Conservation (phyloP, 805 yeast genomes). For the Metschnikowia koreensis region DNA sequence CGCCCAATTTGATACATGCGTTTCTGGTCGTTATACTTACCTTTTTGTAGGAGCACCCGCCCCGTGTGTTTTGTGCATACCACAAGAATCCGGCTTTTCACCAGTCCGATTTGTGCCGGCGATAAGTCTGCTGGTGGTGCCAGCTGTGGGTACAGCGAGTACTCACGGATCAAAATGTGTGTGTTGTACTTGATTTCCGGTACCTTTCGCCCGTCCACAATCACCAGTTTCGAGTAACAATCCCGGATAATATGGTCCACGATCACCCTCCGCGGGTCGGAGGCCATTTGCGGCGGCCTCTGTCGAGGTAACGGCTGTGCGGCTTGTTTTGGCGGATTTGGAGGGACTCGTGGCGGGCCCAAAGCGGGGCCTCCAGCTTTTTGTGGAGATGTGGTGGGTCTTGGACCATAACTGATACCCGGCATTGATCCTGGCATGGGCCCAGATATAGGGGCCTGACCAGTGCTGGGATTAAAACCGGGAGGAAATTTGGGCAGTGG, state of each 20-base stretch:
- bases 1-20: constrained; percentile 85
- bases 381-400: neutral
- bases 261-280: constrained; percentile 21
- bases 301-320: constrained; percentile 8
- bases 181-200: constrained; percentile 56
- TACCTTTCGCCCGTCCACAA: constrained; percentile 16
- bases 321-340: neutral
- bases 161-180: constrained; percentile 75
- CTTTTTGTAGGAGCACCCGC: constrained; percentile 75
- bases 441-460: neutral
- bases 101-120: constrained; percentile 31
- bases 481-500: neutral
- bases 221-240: constrained; percentile 34
- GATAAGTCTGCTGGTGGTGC: constrained; percentile 64
- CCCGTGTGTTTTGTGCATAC: constrained; percentile 65
- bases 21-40: constrained; percentile 67
- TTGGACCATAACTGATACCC: neutral
- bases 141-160: constrained; percentile 61
- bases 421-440: constrained; percentile 4
- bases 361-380: neutral
- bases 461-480: neutral
- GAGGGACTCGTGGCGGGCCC: neutral
- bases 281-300: constrained; percentile 3
- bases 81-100: constrained; percentile 60
- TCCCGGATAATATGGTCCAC: constrained; percentile 36